These are phyloP conservation scores for Westerdykella sp. DNA, from an alignment of 2,329 filamentous ascomycete species.

Conservation along the genomic window DNA sequence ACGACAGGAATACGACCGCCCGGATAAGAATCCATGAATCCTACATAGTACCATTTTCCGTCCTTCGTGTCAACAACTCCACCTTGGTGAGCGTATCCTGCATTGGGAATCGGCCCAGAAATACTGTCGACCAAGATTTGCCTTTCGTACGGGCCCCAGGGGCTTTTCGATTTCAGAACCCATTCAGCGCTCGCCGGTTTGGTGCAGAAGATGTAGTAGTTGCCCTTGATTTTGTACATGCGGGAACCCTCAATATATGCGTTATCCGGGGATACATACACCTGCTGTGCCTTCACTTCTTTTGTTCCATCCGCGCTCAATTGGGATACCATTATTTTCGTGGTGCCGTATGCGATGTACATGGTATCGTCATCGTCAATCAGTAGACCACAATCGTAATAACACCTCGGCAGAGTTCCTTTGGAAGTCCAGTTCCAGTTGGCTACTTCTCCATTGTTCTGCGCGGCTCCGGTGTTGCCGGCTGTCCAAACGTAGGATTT, in stretches of 20 bases:
- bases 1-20: slow-evolving; percentile 53
- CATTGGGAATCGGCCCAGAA: slow-evolving; percentile 40
- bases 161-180: slow-evolving; percentile 46
- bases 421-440: slow-evolving; percentile 38
- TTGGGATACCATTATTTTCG: slow-evolving; percentile 47
- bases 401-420: slow-evolving; percentile 42
- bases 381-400: slow-evolving; percentile 54
- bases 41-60: slow-evolving; percentile 55
- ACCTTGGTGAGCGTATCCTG: slow-evolving; percentile 50
- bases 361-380: slow-evolving; percentile 55
- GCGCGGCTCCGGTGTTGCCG: slow-evolving; percentile 34
- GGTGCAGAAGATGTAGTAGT: slow-evolving; percentile 52
- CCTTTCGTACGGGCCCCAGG: slow-evolving; percentile 50
- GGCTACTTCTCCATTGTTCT: slow-evolving; percentile 25
- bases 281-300: slow-evolving; percentile 41
- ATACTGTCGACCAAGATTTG: slow-evolving; percentile 43
- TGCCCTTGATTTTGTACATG: slow-evolving; percentile 53
- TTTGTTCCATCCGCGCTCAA: slow-evolving; percentile 46
- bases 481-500: slow-evolving; percentile 52
- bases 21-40: slow-evolving; percentile 52
- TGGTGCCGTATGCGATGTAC: slow-evolving; percentile 52
- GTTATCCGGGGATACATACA: slow-evolving; percentile 39
- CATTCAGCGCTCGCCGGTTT: slow-evolving; percentile 43
- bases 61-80: slow-evolving; percentile 48
- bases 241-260: slow-evolving; percentile 47